These are phyloP conservation scores for Cryptococcus neoformans DNA, from an alignment of 1,284 basidiomycete genomes.

Conservation along the genomic window DNA sequence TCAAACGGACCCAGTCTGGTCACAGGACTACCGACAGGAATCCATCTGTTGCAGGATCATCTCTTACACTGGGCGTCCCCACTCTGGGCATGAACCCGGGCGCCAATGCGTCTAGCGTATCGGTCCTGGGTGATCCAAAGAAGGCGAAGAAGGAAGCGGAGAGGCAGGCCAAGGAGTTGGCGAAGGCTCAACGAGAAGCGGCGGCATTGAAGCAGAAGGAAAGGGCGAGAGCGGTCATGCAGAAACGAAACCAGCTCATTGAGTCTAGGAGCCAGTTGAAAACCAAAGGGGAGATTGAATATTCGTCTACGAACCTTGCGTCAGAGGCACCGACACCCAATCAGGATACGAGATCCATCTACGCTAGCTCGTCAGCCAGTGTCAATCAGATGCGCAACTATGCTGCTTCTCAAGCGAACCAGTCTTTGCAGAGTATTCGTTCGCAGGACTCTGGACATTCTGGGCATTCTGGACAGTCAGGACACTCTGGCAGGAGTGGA, in stretches of 20 bases:
- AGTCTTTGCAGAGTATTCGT: slow-evolving; percentile 13
- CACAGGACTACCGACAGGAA: slow-evolving; percentile 61
- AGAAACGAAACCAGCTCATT: slow-evolving; percentile 76
- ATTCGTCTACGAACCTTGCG: slow-evolving; percentile 7
- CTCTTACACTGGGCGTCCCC: not conserved
- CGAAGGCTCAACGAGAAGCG: slow-evolving; percentile 78
- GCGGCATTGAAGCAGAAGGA: slow-evolving; percentile 65
- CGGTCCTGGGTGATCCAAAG: slow-evolving; percentile 60
- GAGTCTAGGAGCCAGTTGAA: slow-evolving; percentile 52
- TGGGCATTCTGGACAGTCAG: slow-evolving; percentile 8
- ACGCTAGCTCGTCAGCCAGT: slow-evolving; percentile 1
- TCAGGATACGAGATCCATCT: not conserved
- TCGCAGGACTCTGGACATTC: slow-evolving; percentile 16
- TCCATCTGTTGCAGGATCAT: slow-evolving; percentile 49
- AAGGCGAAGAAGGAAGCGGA: slow-evolving; percentile 88
- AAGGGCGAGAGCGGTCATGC: slow-evolving; percentile 91
- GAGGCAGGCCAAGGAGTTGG: slow-evolving; percentile 75
- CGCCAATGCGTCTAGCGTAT: not conserved
- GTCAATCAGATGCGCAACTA: not conserved
- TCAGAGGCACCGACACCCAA: not conserved
- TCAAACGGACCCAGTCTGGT: slow-evolving; percentile 83
- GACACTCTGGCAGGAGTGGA: slow-evolving; percentile 1
- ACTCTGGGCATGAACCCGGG: not conserved
- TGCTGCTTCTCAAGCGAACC: slow-evolving; percentile 8
- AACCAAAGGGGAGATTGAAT: slow-evolving; percentile 41